These are phyloP conservation scores for Amanita muscaria DNA, from an alignment of 768 basidiomycete species.

Conservation along the genomic window DNA sequence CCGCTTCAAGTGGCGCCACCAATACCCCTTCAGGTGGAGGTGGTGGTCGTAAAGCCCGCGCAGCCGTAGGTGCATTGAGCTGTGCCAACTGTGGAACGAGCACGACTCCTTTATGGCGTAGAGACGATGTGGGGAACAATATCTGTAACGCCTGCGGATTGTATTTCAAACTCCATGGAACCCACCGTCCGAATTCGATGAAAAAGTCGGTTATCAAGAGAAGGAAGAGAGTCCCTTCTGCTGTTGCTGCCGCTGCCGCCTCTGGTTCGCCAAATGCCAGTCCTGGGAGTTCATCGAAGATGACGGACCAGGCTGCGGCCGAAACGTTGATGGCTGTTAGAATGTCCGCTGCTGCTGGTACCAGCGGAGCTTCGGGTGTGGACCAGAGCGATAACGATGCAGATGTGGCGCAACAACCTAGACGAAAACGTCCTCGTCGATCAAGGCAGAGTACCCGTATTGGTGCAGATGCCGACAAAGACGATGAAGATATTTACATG, in stretches of 20 bases:
- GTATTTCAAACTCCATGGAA: constrained; percentile 97
- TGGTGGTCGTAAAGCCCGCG: constrained; percentile 26
- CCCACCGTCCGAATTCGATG: constrained; percentile 95
- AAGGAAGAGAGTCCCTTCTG: constrained; percentile 93
- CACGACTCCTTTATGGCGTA: constrained; percentile 83
- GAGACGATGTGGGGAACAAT: constrained; percentile 87
- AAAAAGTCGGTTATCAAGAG: constrained; percentile 99
- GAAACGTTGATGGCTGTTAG: constrained; percentile 84
- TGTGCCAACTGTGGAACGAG: constrained; percentile 88
- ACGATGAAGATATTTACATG: constrained; percentile 43
- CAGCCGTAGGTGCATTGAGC: constrained; percentile 61
- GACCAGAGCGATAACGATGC: constrained; percentile 39
- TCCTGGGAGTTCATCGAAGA: constrained; percentile 23
- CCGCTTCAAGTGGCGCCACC: constrained; percentile 14
- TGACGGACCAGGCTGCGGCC: constrained; percentile 83
- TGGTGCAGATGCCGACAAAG: constrained; percentile 15
- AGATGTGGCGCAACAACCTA: constrained; percentile 32
- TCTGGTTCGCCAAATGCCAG: constrained; percentile 9
- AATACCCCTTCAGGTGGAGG: constrained; percentile 21
- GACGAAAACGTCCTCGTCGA: constrained; percentile 45
- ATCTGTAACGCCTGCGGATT: constrained; percentile 95
- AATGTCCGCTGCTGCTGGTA: constrained; percentile 29
- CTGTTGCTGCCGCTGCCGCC: constrained; percentile 34
- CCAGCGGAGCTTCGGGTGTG: constrained; percentile 23
- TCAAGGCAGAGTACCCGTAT: constrained; percentile 10